Base-by-base conservation (phyloP, 2,329 filamentous ascomycete genomes). In the Cercospora sp. region DNA sequence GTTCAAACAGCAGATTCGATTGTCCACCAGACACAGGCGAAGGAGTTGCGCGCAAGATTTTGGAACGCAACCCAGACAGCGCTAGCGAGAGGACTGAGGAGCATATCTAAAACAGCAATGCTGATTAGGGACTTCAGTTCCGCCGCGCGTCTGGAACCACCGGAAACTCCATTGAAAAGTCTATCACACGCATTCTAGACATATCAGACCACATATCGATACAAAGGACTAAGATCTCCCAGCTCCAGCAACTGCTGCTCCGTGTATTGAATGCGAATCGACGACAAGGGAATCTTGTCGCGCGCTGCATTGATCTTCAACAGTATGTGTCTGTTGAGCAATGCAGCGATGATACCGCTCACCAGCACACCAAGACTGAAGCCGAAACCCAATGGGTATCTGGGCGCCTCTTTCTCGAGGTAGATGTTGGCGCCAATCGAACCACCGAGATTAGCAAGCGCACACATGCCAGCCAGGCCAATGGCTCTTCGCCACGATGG, bases 161-260 rank as follows among this genome's bases (percentile, higher is more conserved):
- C 48, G 12, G 6, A 3, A 13, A 55, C 16, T 16, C 23, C 48
- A 55, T 55, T 28, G 1, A 1, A n/a, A n/a, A n/a, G 0, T 62
- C 40, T 31, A 51, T 13, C 26, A 2, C 16, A n/a, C 26, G 13
- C 2, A 1, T 20, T 30, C 40, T 20, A 18, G 5, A 23, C 51
- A 53, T 55, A 31, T 69, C 57, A 70, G 12, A 66, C 60, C 18
- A 71, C 69, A 69, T 81, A 81, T 67, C 76, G 78, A 69, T 80
- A 82, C 63, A 81, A 71, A 12, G 79, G 79, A 66, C 77, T 79
- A 61, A 74, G 71, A 72, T 81, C 79, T 0, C 79, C 79, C 77
- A 81, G 75, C 64, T 76, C 75, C 64, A 76, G 73, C 58, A 80
- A 59, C 68, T 82, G 73, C 40, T 75, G 74, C 23, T 80, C 77